Evolutionary conservation across 805 yeast species (phyloP).

Genomic region (Metschnikowia picachoensis): DNA sequence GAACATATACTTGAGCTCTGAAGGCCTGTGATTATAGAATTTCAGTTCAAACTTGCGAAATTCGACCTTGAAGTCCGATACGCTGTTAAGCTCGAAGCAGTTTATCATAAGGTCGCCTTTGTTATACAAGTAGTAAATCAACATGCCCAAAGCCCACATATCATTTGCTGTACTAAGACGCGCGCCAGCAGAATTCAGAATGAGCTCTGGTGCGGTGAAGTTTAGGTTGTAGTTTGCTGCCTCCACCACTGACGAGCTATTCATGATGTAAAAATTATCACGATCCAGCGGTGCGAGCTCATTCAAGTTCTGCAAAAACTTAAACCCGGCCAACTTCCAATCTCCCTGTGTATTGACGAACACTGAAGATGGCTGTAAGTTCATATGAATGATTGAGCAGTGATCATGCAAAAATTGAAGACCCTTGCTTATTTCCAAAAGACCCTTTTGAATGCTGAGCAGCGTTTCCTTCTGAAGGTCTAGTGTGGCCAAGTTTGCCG

Average conservation of each 20-base stretch:
- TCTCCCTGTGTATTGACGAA: constrained; percentile 81
- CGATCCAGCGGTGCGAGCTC: constrained; percentile 45
- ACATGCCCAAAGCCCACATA: constrained; percentile 76
- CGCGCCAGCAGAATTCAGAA: constrained; percentile 50
- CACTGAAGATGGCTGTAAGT: constrained; percentile 73
- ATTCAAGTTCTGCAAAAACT: constrained; percentile 44
- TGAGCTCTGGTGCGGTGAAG: constrained; percentile 81
- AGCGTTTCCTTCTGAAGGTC: constrained; percentile 51
- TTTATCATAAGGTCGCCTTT: constrained; percentile 41
- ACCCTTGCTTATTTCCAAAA: constrained; percentile 73
- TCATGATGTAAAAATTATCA: constrained; percentile 63
- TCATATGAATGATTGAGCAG: constrained; percentile 71
- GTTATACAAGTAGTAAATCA: constrained; percentile 69
- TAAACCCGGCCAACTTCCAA: constrained; percentile 86
- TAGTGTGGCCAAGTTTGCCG: constrained; percentile 46
- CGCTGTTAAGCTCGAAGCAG: constrained; percentile 45
- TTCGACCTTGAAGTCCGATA: constrained; percentile 58
- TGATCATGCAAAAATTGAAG: constrained; percentile 77
- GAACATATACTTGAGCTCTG: constrained; percentile 42
- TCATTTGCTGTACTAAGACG: constrained; percentile 65
- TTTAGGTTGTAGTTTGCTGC: constrained; percentile 69
- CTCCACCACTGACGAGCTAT: constrained; percentile 74
- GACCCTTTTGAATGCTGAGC: constrained; percentile 73
- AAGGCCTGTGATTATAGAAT: constrained; percentile 36
- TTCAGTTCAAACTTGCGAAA: constrained; percentile 44